These are phyloP conservation scores for Heimioporus sp. DNA, from an alignment of 768 basidiomycete species.

Conservation along the genomic window DNA sequence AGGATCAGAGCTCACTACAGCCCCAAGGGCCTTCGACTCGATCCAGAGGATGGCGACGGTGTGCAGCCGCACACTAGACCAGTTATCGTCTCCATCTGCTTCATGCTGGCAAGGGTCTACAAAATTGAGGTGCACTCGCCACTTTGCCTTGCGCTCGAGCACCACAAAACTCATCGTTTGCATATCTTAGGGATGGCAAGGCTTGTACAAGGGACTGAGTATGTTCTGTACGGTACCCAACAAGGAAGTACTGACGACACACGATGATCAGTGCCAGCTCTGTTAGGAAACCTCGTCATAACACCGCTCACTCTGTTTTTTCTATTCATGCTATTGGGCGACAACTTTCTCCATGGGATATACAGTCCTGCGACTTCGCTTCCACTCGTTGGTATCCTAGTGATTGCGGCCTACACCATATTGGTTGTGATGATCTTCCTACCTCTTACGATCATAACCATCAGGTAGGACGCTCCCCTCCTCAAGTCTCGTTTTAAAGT, in stretches of 20 bases:
- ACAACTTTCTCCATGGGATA: slow-evolving; percentile 58
- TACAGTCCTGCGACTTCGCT: slow-evolving; percentile 42
- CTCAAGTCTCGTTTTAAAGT: background rate
- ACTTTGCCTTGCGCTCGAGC: background rate
- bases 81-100: slow-evolving; percentile 68
- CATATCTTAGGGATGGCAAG: slow-evolving; percentile 53
- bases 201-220: slow-evolving; percentile 82
- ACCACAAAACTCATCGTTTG: background rate
- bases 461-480: slow-evolving; percentile 49
- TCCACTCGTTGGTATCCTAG: slow-evolving; percentile 58
- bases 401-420: slow-evolving; percentile 61
- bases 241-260: slow-evolving; percentile 36
- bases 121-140: slow-evolving; percentile 59
- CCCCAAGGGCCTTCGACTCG: slow-evolving; percentile 79
- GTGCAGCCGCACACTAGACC: slow-evolving; percentile 75
- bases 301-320: slow-evolving; percentile 43
- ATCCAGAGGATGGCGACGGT: slow-evolving; percentile 57
- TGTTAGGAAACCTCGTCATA: slow-evolving; percentile 50
- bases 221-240: slow-evolving; percentile 14
- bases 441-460: slow-evolving; percentile 72
- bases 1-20: slow-evolving; percentile 84
- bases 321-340: slow-evolving; percentile 58
- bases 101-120: slow-evolving; percentile 70
- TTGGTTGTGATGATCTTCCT: slow-evolving; percentile 62
- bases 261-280: slow-evolving; percentile 43